These are phyloP conservation scores for Xylariaceae sp. DNA, from an alignment of 2,329 filamentous ascomycete species.

Conservation along the genomic window DNA sequence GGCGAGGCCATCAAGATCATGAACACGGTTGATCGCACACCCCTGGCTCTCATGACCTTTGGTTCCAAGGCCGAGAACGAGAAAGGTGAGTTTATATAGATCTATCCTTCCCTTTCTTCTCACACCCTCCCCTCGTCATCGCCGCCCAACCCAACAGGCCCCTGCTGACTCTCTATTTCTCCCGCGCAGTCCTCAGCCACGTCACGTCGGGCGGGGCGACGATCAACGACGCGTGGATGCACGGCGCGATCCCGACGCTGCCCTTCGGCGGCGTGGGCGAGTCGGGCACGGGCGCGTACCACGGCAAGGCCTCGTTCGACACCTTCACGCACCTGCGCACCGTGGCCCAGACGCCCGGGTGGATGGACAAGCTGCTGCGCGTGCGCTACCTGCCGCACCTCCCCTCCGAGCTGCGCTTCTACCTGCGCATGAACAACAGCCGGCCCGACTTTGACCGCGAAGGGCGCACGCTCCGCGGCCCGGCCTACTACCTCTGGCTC, in stretches of 20 bases:
- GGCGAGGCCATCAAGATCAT: slow-evolving; percentile 79
- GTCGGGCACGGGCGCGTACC: slow-evolving; percentile 69
- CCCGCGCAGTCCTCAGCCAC: slow-evolving; percentile 40
- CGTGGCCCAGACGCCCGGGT: slow-evolving; percentile 54
- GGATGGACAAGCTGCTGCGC: slow-evolving; percentile 60
- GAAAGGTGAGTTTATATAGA: slow-evolving; percentile 46
- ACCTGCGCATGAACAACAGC: slow-evolving; percentile 32
- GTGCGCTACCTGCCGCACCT: slow-evolving; percentile 62
- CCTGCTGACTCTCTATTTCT: neutral
- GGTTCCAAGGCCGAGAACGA: slow-evolving; percentile 72
- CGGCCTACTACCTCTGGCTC: slow-evolving; percentile 47
- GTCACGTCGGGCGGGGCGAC: slow-evolving; percentile 62
- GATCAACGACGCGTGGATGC: slow-evolving; percentile 62
- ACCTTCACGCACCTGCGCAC: slow-evolving; percentile 38
- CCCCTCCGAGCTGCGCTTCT: slow-evolving; percentile 34
- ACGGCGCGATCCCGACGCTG: slow-evolving; percentile 61
- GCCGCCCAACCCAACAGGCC: no score
- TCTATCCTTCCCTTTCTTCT: slow-evolving; percentile 1
- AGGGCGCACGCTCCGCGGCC: slow-evolving; percentile 42
- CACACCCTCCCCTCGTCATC: neutral
- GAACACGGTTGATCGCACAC: slow-evolving; percentile 74
- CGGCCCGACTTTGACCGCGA: slow-evolving; percentile 57
- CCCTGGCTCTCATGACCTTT: slow-evolving; percentile 78
- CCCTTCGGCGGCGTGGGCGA: slow-evolving; percentile 79
- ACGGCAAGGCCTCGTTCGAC: slow-evolving; percentile 68